Base-by-base conservation (phyloP, 139 green algal genomes). In the Nannochloris sp. region DNA sequence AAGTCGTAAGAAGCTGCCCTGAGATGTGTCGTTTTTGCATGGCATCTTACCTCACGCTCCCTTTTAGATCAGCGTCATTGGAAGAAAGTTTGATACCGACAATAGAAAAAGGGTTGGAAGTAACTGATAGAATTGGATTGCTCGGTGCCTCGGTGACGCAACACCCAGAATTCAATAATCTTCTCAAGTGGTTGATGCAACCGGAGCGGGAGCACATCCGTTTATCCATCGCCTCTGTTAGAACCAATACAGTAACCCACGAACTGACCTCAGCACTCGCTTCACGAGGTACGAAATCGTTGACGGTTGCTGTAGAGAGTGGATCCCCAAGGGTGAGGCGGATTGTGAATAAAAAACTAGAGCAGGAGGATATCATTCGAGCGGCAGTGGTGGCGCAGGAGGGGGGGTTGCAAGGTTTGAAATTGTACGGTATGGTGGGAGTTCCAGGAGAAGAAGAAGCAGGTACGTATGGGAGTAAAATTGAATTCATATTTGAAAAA, bases 1-100 rank as follows among this genome's bases (percentile, higher is more conserved):
- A 78, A 57, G 71, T 78, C 32, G 71, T 76, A 32, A 71, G 77
- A 59, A 76, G 61, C 60, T 84, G 77, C 42, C 77, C 77, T 15
- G 77, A 84, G 66, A 84, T 84, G 76, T 58, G 36, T 56, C 60
- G 77, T 45, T 84, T 84, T 51, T 84, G 77, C 71, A 44, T 84
- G 23, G 77, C 77, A 29, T 70, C 44, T 60, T 84, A 84, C 25
- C 35, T 79, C 5, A 82, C 76, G 15, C 76, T 84, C 53, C 77
- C 77, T 42, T 84, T 84, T 67, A 60, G 77, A 8, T 23, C 70
- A 6, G 77, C 77, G 1, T 23, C 64, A 7, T 59, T 84, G 33
- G 58, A 81, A 27, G 71, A 63, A 33, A 68, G 58, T n/a, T 69
- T 84, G 48, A 74, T 84, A 54, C 77, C 77, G 29, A 68, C 64